Evolutionary conservation across 1,284 basidiomycete species (phyloP), one percentile per base, ranked within the genome.

Genomic region (Ustilago vetiveriae): DNA sequence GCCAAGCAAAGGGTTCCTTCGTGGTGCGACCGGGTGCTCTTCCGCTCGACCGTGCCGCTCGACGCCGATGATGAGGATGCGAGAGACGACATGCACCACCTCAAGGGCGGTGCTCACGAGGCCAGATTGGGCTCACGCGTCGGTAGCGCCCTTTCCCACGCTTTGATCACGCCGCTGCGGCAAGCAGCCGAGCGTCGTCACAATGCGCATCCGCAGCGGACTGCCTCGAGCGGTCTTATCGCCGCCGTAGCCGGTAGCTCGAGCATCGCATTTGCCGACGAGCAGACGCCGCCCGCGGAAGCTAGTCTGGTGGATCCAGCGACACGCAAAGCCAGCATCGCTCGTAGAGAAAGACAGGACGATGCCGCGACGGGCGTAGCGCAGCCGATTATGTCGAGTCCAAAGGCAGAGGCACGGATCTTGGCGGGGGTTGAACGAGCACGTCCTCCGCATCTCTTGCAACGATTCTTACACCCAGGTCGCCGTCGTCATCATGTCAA

Each of bases 1-100:
- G 83, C 85, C 49, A 85, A 85, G 72, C 84, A 85, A 71, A 75
- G 85, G 19, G 84, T 85, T 1, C 85, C 85, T 0, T 83, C 82
- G 39, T 85, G 85, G 85, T 79, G 76, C 56, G 79, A 81, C 45
- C 74, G 79, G 4, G 75, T 81, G 11, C 43, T 81, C n/a, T 81
- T 75, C 66, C 68, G 78, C 9, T 73, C 72, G 4, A 80, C 75
- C 8, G 72, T 74, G 10, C 53, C 60, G 14, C n/a, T 59, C 21
- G 72, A 56, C 9, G 48, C 39, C 9, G 57, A 63, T 4, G 37
- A 22, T 16, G 62, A 63, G 4, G 49, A 44, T 9, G 43, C n/a
- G 37, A 13, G 27, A 22, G 35, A 35, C 10, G 36, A 37, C 8
- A 9, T 6, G 8, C 17, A 37, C 36, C 1, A 21, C 8, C 19